Evolutionary conservation across 2,329 filamentous ascomycete genomes (phyloP), one percentile per base, ranked within the genome.

Genomic region (Claviceps cyperi): DNA sequence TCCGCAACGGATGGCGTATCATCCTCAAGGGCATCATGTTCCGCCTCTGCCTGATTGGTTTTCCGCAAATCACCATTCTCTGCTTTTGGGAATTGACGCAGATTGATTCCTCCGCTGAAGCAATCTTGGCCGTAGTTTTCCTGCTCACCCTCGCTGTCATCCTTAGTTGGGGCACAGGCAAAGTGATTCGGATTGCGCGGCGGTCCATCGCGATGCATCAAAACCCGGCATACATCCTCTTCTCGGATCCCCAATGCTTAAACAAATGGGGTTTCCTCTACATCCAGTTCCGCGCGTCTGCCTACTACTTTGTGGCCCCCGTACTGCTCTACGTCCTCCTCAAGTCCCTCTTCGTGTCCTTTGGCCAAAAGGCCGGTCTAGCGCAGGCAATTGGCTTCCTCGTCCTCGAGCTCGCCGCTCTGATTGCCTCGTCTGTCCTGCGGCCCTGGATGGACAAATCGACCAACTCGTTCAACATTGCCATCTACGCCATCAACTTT

Each of bases 381-480:
- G 80, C 82, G 19, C 89, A 95, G 68, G 87, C 88, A 5, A 74
- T 96, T 52, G 86, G 82, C n/a, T 75, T 95, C 52, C 73, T 96
- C 39, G 71, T 96, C 54, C 80, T 95, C 49, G 90, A 96, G 67
- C 82, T 83, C 1, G 78, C 68, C 48, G 82, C 85, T 58, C 74
- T 96, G 52, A 83, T 95, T 59, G 80, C 70, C 24, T 81, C 88
- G 48, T 84, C 81, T 51, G 82, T 94, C 49, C 69, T 95, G 57
- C 82, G 87, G 52, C 90, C 90, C n/a, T 96, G 87, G 84, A 96
- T 96, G 90, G 90, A 96, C 74, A 95, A 94, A 79, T 90, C 89
- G 69, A 94, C 88, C 52, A 96, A 95, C 68, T 82, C 83, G 43
- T 94, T 94, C 76, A 95, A 96, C 70, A 94, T 96, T 61, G 78